phyloP scores from a whole-genome alignment of 768 basidiomycete species.

The Suillus plorans region DNA sequence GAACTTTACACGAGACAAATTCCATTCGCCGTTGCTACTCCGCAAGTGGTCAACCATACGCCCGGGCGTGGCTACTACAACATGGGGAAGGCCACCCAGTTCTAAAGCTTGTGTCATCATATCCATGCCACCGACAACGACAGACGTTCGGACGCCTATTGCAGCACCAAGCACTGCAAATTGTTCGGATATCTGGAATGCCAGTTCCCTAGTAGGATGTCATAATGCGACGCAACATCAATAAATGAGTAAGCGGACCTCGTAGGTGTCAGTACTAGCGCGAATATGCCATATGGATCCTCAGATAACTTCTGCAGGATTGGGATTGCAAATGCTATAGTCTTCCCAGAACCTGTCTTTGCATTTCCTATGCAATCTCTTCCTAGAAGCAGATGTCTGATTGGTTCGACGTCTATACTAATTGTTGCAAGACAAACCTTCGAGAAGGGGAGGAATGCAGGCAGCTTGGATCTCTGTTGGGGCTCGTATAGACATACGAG shows the following conservation, averaged over 20 bases:
- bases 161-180: constrained; percentile 87
- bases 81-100: constrained; percentile 81
- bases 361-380: constrained; percentile 97
- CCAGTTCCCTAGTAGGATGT: constrained; percentile 71
- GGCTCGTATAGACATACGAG: constrained; percentile 76
- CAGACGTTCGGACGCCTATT: constrained; percentile 79
- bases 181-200: constrained; percentile 96
- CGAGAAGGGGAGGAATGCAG: constrained; percentile 85
- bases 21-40: constrained; percentile 77
- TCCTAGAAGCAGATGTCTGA: constrained; percentile 45
- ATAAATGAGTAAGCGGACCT: constrained; percentile 49
- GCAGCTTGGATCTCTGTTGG: constrained; percentile 90
- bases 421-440: constrained; percentile 45
- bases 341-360: constrained; percentile 98
- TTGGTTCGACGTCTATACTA: neutral
- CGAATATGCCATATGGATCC: constrained; percentile 95
- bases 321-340: constrained; percentile 94
- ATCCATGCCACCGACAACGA: constrained; percentile 97
- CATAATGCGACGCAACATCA: neutral
- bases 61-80: constrained; percentile 95
- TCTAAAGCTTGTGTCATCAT: constrained; percentile 94
- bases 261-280: constrained; percentile 91
- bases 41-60: constrained; percentile 88
- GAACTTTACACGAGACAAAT: constrained; percentile 80
- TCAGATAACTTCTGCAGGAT: constrained; percentile 84